Evolutionary conservation across 78 protist genomes (phyloP).

Genomic region (Dictyostelium firmibasis): DNA sequence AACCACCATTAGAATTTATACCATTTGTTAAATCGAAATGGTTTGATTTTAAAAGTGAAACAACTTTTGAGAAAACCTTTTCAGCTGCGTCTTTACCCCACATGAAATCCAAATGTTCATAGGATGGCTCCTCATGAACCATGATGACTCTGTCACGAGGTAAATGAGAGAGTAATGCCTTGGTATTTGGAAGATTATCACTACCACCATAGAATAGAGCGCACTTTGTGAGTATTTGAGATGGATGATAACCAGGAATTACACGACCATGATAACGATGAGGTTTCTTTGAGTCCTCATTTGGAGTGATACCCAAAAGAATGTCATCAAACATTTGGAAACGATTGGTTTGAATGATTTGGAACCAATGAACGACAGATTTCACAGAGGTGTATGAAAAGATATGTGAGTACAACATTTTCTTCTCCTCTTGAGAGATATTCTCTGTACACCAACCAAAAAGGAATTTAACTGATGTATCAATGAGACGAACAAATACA

Average conservation of each 20-base stretch:
- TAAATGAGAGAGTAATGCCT: slow-evolving; percentile 35
- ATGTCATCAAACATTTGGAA: slow-evolving; percentile 84
- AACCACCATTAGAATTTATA: not conserved
- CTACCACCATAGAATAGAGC: slow-evolving; percentile 83
- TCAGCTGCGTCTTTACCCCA: slow-evolving; percentile 63
- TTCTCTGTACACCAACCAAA: slow-evolving; percentile 67
- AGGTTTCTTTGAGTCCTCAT: slow-evolving; percentile 28
- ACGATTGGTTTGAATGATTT: slow-evolving; percentile 74
- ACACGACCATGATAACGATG: slow-evolving; percentile 72
- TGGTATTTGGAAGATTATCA: slow-evolving; percentile 70
- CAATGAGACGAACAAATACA: slow-evolving; percentile 47
- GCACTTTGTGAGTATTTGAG: slow-evolving; percentile 47
- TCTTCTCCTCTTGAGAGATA: slow-evolving; percentile 33
- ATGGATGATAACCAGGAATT: slow-evolving; percentile 58
- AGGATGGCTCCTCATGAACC: slow-evolving; percentile 48
- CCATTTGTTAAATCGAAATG: not conserved
- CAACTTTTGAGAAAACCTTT: slow-evolving; percentile 59
- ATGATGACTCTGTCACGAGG: slow-evolving; percentile 46
- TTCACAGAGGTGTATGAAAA: slow-evolving; percentile 60
- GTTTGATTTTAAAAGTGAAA: slow-evolving; percentile 32
- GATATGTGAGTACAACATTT: slow-evolving; percentile 62
- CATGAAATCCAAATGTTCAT: slow-evolving; percentile 83
- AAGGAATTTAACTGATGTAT: slow-evolving; percentile 24
- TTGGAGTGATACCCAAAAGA: slow-evolving; percentile 61
- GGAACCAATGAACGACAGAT: slow-evolving; percentile 83